Conservation (phyloP, 805 yeast genomes). For the Wickerhamiella dianesei region DNA sequence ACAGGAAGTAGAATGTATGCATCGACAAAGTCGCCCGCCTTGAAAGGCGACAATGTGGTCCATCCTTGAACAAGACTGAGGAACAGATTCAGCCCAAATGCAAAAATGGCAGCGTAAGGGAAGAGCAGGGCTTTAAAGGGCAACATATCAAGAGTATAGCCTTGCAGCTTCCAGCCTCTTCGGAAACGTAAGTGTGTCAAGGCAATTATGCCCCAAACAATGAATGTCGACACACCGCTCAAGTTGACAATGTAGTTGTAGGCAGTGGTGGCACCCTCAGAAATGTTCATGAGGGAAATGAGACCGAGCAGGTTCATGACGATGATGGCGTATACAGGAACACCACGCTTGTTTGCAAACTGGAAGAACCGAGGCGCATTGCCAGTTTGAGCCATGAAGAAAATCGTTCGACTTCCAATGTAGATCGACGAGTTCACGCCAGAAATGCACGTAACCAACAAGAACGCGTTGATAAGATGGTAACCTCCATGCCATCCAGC, state of each 20-base stretch:
- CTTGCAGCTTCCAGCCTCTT: conserved; percentile 32
- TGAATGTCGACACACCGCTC: conserved; percentile 53
- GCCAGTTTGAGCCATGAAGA: conserved; percentile 48
- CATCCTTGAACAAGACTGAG: conserved; percentile 51
- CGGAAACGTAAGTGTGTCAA: conserved; percentile 46
- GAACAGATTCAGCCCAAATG: conserved; percentile 18
- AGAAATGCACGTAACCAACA: conserved; percentile 47
- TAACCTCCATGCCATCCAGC: conserved; percentile 37
- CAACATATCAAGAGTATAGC: conserved; percentile 15
- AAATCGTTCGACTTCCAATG: conserved; percentile 54
- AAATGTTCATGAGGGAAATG: conserved; percentile 41
- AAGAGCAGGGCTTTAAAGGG: background rate
- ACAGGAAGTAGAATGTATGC: conserved; percentile 49
- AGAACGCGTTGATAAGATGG: conserved; percentile 46
- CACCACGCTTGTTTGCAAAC: conserved; percentile 42
- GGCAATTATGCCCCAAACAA: conserved; percentile 53
- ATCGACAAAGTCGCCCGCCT: conserved; percentile 41
- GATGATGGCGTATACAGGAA: conserved; percentile 49
- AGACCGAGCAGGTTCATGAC: conserved; percentile 38
- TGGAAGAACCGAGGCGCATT: conserved; percentile 45
- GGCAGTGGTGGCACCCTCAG: conserved; percentile 47
- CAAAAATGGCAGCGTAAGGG: background rate
- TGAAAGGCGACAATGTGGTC: conserved; percentile 46
- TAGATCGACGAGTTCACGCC: conserved; percentile 56
- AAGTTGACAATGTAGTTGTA: conserved; percentile 47